Evolutionary conservation across 805 yeast genomes (phyloP).

Genomic region (Wickerhamomyces hampshirensis): DNA sequence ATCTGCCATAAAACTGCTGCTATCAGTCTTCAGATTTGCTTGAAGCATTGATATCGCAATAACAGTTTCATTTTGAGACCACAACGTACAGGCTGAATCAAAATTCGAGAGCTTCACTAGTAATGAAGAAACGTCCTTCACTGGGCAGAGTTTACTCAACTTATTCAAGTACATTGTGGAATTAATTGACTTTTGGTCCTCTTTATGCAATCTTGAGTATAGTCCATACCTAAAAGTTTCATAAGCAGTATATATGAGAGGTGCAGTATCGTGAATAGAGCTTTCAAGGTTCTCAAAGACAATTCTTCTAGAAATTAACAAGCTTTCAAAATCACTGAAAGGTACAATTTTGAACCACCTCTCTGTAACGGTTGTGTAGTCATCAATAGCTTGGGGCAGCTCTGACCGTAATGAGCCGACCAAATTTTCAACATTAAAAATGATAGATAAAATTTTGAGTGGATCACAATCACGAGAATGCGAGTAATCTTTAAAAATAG

Average conservation of each 20-base stretch:
- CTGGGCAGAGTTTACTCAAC: conserved; percentile 24
- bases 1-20: too few species aligned
- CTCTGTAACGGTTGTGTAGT: conserved; percentile 11
- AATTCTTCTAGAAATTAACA: conserved; percentile 40
- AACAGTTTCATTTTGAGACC: conserved; percentile 57
- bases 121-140: not conserved
- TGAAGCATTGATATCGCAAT: conserved; percentile 55
- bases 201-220: conserved; percentile 32
- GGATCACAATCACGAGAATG: not conserved
- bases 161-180: conserved; percentile 41
- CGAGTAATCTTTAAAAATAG: conserved; percentile 3
- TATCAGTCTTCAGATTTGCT: conserved; percentile 13
- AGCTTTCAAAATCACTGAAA: conserved; percentile 34
- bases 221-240: conserved; percentile 41
- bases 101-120: conserved; percentile 22
- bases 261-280: conserved; percentile 6
- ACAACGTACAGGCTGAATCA: conserved; percentile 56
- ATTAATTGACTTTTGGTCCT: conserved; percentile 47
- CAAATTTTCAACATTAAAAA: conserved; percentile 14
- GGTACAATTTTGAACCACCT: conserved; percentile 36
- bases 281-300: conserved; percentile 14
- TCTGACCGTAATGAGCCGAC: not conserved
- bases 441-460: conserved; percentile 7
- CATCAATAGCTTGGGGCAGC: conserved; percentile 2
- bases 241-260: conserved; percentile 22